Conservation (phyloP, 2,329 filamentous ascomycete genomes). For the Shiraia bambusicola region DNA sequence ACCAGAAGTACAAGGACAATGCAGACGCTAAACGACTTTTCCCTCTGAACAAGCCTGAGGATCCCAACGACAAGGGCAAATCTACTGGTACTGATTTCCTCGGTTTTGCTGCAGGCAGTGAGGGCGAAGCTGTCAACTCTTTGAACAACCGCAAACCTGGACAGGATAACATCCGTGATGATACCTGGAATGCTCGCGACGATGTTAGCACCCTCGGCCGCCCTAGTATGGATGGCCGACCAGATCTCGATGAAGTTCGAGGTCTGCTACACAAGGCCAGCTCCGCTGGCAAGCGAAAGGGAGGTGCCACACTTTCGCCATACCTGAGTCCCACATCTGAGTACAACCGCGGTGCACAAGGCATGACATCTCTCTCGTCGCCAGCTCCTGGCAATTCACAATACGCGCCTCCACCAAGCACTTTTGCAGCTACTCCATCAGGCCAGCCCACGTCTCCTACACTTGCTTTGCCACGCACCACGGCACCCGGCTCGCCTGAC, state of each 20-base stretch:
- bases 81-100: conserved; percentile 40
- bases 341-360: conserved; percentile 18
- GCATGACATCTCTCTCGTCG: conserved; percentile 35
- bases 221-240: conserved; percentile 45
- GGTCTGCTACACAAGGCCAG: conserved; percentile 48
- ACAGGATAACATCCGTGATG: conserved; percentile 48
- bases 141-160: conserved; percentile 49
- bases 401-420: conserved; percentile 27
- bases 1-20: conserved; percentile 49
- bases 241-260: conserved; percentile 51
- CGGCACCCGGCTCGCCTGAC: conserved; percentile 31
- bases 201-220: conserved; percentile 42
- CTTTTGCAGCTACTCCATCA: not conserved
- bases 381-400: conserved; percentile 13
- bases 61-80: conserved; percentile 29
- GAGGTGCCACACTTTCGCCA: conserved; percentile 29
- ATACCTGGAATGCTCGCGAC: conserved; percentile 47
- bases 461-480: conserved; percentile 20
- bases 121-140: conserved; percentile 47
- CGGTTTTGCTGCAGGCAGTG: conserved; percentile 25
- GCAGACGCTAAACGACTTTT: conserved; percentile 69
- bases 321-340: conserved; percentile 17
- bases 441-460: conserved; percentile 13
- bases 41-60: conserved; percentile 48
- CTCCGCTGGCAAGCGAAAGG: conserved; percentile 48